Evolutionary conservation across 768 basidiomycete species (phyloP).

Genomic region (Chalciporus pseudorubinellus): DNA sequence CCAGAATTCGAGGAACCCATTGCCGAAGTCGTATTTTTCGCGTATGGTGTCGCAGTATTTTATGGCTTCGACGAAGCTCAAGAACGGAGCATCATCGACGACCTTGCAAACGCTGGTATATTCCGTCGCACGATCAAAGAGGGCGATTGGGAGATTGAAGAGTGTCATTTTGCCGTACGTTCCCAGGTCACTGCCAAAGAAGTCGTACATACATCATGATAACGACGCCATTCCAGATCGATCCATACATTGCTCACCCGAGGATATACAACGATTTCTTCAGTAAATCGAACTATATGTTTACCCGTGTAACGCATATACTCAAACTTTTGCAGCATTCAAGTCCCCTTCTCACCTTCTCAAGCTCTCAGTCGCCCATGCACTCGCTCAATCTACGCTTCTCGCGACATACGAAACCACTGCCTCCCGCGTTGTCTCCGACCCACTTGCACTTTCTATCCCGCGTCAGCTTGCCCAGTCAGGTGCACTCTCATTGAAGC

Average conservation of each 20-base stretch:
- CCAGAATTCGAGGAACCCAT: conserved; percentile 41
- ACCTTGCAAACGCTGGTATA: conserved; percentile 69
- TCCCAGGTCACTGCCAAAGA: background rate
- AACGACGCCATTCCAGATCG: conserved; percentile 51
- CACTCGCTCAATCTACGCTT: conserved; percentile 91
- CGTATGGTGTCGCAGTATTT: conserved; percentile 90
- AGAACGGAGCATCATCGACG: conserved; percentile 82
- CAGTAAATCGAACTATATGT: conserved; percentile 51
- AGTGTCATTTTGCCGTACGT: conserved; percentile 81
- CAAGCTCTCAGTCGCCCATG: conserved; percentile 91
- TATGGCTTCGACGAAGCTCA: conserved; percentile 81
- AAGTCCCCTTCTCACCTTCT: conserved; percentile 89
- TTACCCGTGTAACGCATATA: background rate
- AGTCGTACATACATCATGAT: background rate
- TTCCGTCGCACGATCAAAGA: conserved; percentile 60
- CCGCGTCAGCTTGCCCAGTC: conserved; percentile 79
- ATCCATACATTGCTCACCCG: conserved; percentile 78
- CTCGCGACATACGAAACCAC: conserved; percentile 83
- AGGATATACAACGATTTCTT: conserved; percentile 97
- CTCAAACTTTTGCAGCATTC: conserved; percentile 54
- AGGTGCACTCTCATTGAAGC: conserved; percentile 70
- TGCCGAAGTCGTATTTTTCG: conserved; percentile 77
- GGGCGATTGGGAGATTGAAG: conserved; percentile 87
- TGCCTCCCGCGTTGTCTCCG: conserved; percentile 74
- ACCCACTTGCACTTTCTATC: conserved; percentile 73